phyloP scores from a whole-genome alignment of 2,329 filamentous ascomycete genomes.

The Cryphonectria nitschkei region DNA sequence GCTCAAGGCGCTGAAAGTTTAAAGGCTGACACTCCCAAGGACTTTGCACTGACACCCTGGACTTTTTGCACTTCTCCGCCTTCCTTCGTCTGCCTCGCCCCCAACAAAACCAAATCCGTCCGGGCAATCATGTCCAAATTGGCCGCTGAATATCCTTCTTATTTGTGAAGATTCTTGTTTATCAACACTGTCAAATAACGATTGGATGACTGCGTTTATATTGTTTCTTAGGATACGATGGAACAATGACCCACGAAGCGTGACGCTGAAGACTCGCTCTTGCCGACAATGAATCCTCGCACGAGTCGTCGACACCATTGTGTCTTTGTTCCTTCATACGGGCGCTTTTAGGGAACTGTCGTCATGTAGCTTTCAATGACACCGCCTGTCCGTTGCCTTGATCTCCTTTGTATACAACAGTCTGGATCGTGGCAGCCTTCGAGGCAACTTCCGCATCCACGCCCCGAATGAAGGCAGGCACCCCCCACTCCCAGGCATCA shows the following conservation, averaged over 20 bases:
- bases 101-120: no score
- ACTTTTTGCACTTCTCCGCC: neutral
- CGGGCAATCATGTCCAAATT: neutral
- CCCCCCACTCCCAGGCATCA: neutral
- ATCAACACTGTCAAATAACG: neutral
- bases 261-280: neutral
- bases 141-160: neutral
- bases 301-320: neutral
- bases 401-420: neutral
- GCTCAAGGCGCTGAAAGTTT: neutral
- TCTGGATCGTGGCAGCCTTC: neutral
- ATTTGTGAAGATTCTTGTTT: neutral
- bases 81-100: neutral
- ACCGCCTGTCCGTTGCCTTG: no score
- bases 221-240: neutral
- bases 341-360: neutral
- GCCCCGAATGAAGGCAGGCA: neutral
- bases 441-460: no score
- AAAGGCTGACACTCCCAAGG: neutral
- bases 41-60: no score
- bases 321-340: neutral
- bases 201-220: neutral
- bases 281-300: neutral
- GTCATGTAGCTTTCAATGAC: no score
- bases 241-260: neutral